These are phyloP conservation scores for Effrenium voratum DNA, from an alignment of 73 alveolate genomes.

Conservation along the genomic window DNA sequence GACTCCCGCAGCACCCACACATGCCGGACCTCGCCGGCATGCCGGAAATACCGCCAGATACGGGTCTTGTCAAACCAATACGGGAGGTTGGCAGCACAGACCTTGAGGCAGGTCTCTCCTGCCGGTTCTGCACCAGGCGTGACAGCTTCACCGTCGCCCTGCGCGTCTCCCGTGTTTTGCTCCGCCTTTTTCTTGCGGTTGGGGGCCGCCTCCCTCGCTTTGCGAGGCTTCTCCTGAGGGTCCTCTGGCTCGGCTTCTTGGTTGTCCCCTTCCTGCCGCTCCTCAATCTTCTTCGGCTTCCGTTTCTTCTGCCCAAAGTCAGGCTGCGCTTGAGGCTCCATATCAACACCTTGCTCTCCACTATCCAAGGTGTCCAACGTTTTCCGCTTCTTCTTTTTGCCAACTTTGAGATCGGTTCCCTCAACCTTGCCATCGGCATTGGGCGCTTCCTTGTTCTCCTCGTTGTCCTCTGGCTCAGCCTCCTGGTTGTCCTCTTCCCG, in stretches of 20 bases:
- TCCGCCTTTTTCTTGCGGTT: constrained; percentile 16
- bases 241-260: not conserved
- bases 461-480: not conserved
- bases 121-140: not conserved
- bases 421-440: not conserved
- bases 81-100: constrained; percentile 86
- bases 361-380: too few species aligned
- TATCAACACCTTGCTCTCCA: too few species aligned
- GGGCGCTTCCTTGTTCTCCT: not conserved
- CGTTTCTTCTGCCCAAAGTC: too few species aligned
- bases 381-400: too few species aligned
- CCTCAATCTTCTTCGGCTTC: too few species aligned
- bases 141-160: not conserved
- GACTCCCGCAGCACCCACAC: constrained; percentile 70
- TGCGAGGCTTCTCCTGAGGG: not conserved
- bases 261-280: not conserved
- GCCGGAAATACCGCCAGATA: constrained; percentile 52
- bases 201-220: not conserved
- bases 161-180: not conserved
- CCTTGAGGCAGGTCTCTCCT: constrained; percentile 8
- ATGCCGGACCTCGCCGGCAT: constrained; percentile 42
- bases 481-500: not conserved
- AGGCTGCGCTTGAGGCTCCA: too few species aligned
- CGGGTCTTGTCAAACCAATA: constrained; percentile 69
- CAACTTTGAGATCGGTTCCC: too few species aligned